phyloP scores from a whole-genome alignment of 495 filamentous ascomycete genomes.

The Podospora didyma region DNA sequence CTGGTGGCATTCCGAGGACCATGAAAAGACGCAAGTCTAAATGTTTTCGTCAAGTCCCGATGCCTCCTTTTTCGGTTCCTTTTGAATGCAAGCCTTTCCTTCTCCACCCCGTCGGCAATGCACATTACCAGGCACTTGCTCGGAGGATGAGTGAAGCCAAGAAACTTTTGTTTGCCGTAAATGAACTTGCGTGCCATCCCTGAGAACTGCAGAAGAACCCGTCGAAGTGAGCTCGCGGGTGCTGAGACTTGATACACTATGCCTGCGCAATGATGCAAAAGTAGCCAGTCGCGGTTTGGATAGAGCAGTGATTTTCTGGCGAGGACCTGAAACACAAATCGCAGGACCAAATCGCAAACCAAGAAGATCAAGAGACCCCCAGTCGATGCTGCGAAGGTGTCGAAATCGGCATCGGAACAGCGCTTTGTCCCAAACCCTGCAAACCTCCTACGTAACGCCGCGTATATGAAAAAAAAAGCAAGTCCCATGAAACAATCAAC shows the following conservation, averaged over 20 bases:
- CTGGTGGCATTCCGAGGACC: neutral
- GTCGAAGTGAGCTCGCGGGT: neutral
- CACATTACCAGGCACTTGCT: neutral
- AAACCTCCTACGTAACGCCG: neutral
- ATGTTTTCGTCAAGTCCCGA: slow-evolving; percentile 1
- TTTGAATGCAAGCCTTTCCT: slow-evolving; percentile 5
- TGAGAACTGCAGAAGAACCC: neutral
- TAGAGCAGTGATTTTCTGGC: neutral
- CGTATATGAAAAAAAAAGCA: neutral
- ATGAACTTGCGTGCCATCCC: neutral
- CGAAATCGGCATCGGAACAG: neutral
- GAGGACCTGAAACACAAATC: slow-evolving; percentile 9
- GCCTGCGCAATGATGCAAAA: no score
- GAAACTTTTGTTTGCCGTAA: slow-evolving; percentile 5
- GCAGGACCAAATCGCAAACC: slow-evolving; percentile 8
- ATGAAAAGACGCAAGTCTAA: neutral
- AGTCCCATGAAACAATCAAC: neutral
- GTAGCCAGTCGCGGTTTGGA: neutral
- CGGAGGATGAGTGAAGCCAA: slow-evolving; percentile 2
- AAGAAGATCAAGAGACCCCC: slow-evolving; percentile 1
- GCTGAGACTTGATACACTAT: no score
- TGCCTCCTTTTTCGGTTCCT: slow-evolving; percentile 1
- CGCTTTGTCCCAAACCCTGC: neutral
- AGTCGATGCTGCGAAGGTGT: neutral
- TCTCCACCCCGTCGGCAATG: slow-evolving; percentile 4